Evolutionary conservation across 768 basidiomycete species (phyloP).

Genomic region (Boletales sp.): DNA sequence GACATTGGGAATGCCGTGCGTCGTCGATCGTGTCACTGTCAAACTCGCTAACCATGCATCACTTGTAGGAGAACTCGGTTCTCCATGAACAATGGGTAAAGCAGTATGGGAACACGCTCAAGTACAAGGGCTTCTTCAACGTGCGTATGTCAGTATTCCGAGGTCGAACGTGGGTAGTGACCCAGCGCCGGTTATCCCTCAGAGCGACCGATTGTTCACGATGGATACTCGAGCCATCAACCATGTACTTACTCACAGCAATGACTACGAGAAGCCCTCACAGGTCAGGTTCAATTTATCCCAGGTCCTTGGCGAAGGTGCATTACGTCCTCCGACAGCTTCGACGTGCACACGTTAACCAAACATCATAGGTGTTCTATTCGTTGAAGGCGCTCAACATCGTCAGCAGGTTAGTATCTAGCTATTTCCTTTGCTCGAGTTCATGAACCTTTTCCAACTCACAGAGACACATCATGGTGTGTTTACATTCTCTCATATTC

Average conservation of each 20-base stretch:
- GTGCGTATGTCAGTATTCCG: no score
- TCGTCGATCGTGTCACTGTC: background rate
- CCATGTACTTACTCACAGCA: background rate
- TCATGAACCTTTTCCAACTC: background rate
- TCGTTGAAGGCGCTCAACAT: conserved; percentile 25
- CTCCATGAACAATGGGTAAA: conserved; percentile 14
- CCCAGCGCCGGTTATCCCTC: no score
- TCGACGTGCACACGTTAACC: background rate
- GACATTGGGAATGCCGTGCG: background rate
- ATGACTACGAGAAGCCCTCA: background rate
- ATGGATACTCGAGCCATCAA: conserved; percentile 3
- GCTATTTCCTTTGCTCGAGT: background rate
- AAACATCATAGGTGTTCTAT: background rate
- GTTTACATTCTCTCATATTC: background rate
- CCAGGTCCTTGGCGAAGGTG: conserved; percentile 1
- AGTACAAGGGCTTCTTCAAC: background rate
- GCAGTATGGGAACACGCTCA: background rate
- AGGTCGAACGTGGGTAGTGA: no score
- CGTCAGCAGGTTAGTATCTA: conserved; percentile 31
- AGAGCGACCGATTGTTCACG: conserved; percentile 1
- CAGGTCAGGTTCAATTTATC: background rate
- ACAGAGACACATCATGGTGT: conserved; percentile 31
- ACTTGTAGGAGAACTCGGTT: conserved; percentile 3
- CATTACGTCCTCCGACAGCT: background rate
- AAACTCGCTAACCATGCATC: background rate